These are phyloP conservation scores for Colletotrichum graminicola DNA, from an alignment of 2,329 filamentous ascomycete genomes.

Conservation along the genomic window DNA sequence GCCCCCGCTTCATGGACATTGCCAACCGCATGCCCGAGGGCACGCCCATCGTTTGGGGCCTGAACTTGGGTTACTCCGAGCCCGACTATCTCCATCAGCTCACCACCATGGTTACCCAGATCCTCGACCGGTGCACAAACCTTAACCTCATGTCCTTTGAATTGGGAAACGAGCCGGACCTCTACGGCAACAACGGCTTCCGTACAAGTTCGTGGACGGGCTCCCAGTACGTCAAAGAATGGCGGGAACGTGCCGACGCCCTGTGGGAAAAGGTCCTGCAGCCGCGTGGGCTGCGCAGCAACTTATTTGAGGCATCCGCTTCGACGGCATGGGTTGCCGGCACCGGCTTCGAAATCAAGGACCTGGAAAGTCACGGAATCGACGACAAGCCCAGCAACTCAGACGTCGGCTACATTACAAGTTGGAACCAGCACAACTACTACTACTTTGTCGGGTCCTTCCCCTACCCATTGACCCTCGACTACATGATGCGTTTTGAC, in stretches of 20 bases:
- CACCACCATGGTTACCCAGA: constrained; percentile 33
- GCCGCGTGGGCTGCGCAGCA: constrained; percentile 27
- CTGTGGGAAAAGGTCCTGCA: constrained; percentile 30
- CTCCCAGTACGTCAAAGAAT: constrained; percentile 22
- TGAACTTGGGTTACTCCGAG: constrained; percentile 35
- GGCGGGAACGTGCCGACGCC: constrained; percentile 35
- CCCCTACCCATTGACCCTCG: constrained; percentile 34
- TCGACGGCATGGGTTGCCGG: constrained; percentile 37
- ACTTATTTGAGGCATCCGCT: constrained; percentile 36
- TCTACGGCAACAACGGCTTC: constrained; percentile 34
- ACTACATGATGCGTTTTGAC: constrained; percentile 39
- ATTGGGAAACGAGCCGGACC: constrained; percentile 38
- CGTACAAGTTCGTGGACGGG: constrained; percentile 23
- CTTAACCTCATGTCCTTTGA: constrained; percentile 38
- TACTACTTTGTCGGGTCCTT: constrained; percentile 36
- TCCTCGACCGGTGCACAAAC: constrained; percentile 38
- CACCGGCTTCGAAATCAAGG: constrained; percentile 37
- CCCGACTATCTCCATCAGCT: constrained; percentile 34
- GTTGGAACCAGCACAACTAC: constrained; percentile 40
- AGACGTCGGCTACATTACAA: constrained; percentile 30
- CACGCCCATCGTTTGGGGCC: constrained; percentile 34
- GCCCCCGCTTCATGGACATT: constrained; percentile 38
- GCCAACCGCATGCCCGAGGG: constrained; percentile 37
- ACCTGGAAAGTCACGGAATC: constrained; percentile 6
- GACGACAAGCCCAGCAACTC: constrained; percentile 30